phyloP scores from a whole-genome alignment of 148 eudicot species.

The Agrostemma githago region DNA sequence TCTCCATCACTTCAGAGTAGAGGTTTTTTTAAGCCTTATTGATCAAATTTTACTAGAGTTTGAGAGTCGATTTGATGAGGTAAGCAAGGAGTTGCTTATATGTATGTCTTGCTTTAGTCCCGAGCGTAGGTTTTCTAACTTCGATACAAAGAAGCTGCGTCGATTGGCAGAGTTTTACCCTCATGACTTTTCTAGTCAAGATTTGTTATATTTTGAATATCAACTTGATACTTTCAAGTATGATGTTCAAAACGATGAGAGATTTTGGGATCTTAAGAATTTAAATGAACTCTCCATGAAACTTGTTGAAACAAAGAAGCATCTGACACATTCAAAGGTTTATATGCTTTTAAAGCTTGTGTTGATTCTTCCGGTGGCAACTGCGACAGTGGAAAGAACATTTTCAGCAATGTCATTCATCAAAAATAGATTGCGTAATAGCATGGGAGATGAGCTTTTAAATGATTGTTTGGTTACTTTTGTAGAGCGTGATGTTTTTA shows the following conservation, averaged over 20 bases:
- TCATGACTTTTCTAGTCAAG: too few relatives aligned
- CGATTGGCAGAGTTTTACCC: too few relatives aligned
- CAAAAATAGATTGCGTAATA: too few relatives aligned
- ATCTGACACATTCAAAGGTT: background rate
- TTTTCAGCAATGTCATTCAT: too few relatives aligned
- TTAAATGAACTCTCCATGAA: background rate
- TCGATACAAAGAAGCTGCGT: background rate
- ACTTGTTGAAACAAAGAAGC: background rate
- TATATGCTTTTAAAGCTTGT: too few relatives aligned
- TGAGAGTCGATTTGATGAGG: background rate
- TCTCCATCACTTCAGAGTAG: background rate
- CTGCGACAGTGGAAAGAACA: too few relatives aligned
- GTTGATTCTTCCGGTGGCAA: too few relatives aligned
- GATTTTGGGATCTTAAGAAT: background rate
- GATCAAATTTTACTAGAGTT: background rate
- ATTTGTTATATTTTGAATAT: too few relatives aligned
- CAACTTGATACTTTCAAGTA: too few relatives aligned
- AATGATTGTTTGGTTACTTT: too few relatives aligned
- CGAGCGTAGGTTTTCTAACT: background rate
- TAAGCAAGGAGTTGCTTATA: background rate
- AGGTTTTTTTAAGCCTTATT: background rate
- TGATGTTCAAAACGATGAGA: background rate
- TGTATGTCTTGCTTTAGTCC: background rate
- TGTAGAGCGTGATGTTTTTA: too few relatives aligned
- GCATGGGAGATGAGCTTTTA: too few relatives aligned